Percentiles rank a stretch among this genome's conserved stretches.
These are phyloP conservation scores for Aureobasidium sp. DNA, from an alignment of 2,329 filamentous ascomycete genomes.

Conservation along the genomic window DNA sequence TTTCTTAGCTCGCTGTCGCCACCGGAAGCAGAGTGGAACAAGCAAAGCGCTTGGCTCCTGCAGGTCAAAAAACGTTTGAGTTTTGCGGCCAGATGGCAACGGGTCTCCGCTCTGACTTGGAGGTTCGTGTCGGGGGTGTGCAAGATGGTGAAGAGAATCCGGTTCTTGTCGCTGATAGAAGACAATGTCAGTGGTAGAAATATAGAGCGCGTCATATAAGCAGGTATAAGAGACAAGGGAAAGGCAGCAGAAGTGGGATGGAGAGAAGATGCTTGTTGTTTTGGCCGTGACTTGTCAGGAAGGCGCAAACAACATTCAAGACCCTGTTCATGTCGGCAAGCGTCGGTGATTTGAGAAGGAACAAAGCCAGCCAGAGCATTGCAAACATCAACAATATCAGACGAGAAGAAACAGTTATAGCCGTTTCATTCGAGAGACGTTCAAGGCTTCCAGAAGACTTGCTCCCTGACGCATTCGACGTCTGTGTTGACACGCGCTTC, in stretches of 20 bases:
- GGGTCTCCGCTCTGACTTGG: slow-evolving; percentile 6
- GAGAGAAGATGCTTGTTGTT: background rate
- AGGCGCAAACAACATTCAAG: background rate
- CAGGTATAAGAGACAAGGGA: background rate
- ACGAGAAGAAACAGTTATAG: background rate
- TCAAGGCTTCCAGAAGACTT: background rate
- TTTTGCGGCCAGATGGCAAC: slow-evolving; percentile 8
- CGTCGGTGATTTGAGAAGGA: background rate
- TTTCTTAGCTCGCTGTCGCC: slow-evolving; percentile 1
- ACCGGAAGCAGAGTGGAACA: slow-evolving; percentile 3
- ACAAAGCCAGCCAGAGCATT: background rate
- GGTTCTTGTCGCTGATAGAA: background rate
- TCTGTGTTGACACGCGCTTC: slow-evolving; percentile 10
- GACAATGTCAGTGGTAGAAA: background rate
- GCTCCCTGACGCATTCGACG: background rate
- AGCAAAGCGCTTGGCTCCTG: background rate
- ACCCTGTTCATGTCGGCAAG: background rate
- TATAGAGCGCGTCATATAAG: background rate
- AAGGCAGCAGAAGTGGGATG: background rate
- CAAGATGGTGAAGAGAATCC: background rate
- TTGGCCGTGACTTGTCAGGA: background rate
- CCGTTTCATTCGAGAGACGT: background rate
- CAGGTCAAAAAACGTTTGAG: background rate
- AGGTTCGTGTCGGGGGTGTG: background rate
- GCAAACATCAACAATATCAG: background rate